Base-by-base conservation (phyloP, 139 green algal genomes). In the Nannochloris sp. region DNA sequence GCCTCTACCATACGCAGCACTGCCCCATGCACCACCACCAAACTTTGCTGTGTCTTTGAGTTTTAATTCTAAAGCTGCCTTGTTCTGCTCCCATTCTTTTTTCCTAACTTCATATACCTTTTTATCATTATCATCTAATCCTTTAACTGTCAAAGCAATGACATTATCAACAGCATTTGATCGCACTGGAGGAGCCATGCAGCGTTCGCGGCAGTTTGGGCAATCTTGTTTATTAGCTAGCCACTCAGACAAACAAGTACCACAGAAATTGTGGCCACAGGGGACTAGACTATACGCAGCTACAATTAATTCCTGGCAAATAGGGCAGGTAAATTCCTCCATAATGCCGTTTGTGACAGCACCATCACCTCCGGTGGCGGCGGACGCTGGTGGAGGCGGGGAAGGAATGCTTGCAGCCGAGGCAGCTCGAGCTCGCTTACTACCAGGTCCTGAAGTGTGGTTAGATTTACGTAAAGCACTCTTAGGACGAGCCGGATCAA, bases 241-340 rank as follows among this genome's bases (percentile, higher is more conserved):
- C 12, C 54, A 62, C 19, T 10, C 37, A 10, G 19, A 44, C 12
- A 62, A 15, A 23, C 12, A 62, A 10, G 6, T 24, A 23, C 54
- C 54, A 45, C 54, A 62, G 19, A 32, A 44, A 44, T 62, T 46
- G 15, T 62, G 54, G 6, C 54, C 54, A 23, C 54, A 62, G 24
- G 54, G 54, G 34, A 25, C 45, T 8, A 45, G 37, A 27, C 13
- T 9, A 46, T 62, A 62, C 6, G 19, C 54, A 24, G 12, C 6
- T 8, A 44, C 12, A 10, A 62, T 47, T 6, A 62, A 15, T 9
- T 62, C 54, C 9, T 46, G 19, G 24, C 54, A 62, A 62, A 62
- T 62, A 9, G 54, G 6, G 15, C 54, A 62, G 8, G 12, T 46
- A 62, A 62, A 62, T 23, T 62, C 12, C 35, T 47, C 24, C 13